Conservation (phyloP, 129 eudicot genomes). For the Saposhnikovia divaricata region DNA sequence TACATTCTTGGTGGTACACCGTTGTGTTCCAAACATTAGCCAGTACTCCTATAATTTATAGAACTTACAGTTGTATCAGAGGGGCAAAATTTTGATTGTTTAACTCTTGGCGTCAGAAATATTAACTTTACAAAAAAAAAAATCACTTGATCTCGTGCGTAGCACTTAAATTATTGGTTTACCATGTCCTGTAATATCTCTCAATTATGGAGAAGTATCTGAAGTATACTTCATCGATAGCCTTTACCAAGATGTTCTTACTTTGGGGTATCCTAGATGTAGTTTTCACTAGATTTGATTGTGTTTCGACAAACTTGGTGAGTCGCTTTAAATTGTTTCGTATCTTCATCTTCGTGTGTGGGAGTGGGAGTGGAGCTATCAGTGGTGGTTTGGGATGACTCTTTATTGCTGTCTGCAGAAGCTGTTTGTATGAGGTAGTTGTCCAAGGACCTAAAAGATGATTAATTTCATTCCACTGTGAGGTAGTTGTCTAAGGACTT, state of each 20-base stretch:
- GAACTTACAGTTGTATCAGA: not conserved
- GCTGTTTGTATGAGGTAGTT: not conserved
- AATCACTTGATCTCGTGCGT: too few relatives aligned
- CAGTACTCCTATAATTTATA: not conserved
- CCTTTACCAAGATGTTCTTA: not conserved
- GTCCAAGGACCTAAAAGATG: not conserved
- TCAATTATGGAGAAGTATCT: not conserved
- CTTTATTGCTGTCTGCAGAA: not conserved
- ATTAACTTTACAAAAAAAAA: not conserved
- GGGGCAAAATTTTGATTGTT: not conserved
- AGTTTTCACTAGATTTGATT: not conserved
- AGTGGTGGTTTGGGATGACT: not conserved
- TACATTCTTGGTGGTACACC: not conserved
- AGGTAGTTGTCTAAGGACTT: too few relatives aligned
- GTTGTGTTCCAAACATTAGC: not conserved
- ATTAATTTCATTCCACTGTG: too few relatives aligned
- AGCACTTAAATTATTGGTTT: too few relatives aligned
- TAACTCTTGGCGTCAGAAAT: not conserved
- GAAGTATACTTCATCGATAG: not conserved
- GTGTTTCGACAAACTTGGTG: not conserved
- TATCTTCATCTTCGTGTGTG: not conserved
- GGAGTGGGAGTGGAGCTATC: not conserved
- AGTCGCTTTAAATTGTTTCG: too few relatives aligned
- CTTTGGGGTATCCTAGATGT: not conserved
- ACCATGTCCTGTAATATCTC: not conserved